Base-by-base conservation (phyloP, 2,329 filamentous ascomycete genomes). In the Ascomycota sp. region DNA sequence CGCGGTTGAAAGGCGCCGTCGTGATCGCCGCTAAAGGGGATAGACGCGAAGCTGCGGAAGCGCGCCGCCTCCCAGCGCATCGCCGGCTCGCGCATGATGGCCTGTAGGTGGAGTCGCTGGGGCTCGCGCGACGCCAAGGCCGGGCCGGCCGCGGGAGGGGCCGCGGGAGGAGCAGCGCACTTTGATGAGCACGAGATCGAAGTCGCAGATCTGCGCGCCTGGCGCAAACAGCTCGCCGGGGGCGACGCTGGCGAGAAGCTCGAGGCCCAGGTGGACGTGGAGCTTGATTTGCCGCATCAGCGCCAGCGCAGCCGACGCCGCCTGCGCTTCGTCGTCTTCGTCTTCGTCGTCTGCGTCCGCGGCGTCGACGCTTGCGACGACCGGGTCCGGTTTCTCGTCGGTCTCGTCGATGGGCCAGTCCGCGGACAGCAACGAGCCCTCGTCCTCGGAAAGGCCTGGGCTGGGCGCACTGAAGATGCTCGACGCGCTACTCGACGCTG, bases 101-200 rank as follows among this genome's bases (percentile, higher is more conserved):
- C 35, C 31, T 38, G 33, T 25, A 43, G 16, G 5, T 21, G 16
- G 5, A 21, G 16, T 21, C 16, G 16, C 16, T 37, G 9, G 37
- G 32, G 9, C 35, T 30, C 2, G 35, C 38, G 30, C 39, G 32
- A 25, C 11, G 33, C n/a, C 10, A 35, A 10, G 25, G 16, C n/a
- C n/a, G n/a, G n/a, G n/a, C n/a, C n/a, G n/a, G n/a, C n/a, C n/a
- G n/a, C n/a, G n/a, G n/a, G n/a, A n/a, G n/a, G n/a, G n/a, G n/a
- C n/a, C n/a, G n/a, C 25, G 6, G 33, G 30, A 25, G 40, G 37
- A 6, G 37, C 30, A 3, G 32, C 34, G 34, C 43, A 45, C 30
- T 45, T 45, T 45, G 36, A 45, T 36, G 26, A 45, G 40, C 10
- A 44, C 35, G 6, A 35, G 38, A 25, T 43, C 39, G 27, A 44